Base-by-base conservation (phyloP, 495 filamentous ascomycete genomes). In the Darksidea phi region DNA sequence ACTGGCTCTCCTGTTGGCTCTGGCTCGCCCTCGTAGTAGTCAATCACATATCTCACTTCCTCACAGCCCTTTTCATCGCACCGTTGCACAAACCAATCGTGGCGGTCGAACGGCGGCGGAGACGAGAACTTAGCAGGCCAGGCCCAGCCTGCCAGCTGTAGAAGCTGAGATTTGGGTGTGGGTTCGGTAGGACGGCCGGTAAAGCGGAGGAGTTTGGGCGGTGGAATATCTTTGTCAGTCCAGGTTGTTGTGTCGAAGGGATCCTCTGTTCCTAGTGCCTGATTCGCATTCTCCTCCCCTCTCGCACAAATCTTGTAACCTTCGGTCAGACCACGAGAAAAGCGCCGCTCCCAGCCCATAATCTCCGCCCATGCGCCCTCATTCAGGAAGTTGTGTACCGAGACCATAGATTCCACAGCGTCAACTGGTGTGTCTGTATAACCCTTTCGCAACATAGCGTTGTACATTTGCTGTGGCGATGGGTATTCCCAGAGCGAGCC, bases 391-490 rank as follows among this genome's bases (percentile, higher is more conserved):
- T 98, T 98, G 76, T 98, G 94, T 34, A 98, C 88, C 1, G 89
- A 87, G 45, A 97, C 95, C 94, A 98, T 98, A 53, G 84, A 84
- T 75, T 96, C 91, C n/a, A 98, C 92, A 0, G 90, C 90, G 53
- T 92, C 91, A 57, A 88, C 83, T 46, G 94, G 91, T 0, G 93
- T 96, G 69, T 97, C 91, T 0, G 89, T 92, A 74, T 96, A 90
- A 18, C 94, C 94, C 74, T 99, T 97, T 51, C 95, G 86, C 54
- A 95, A 75, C 79, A 97, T 86, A 0, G 95, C 94, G 70, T 97
- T 99, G 77, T 97, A 97, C 94, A 97, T 97, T 73, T 97, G 94
- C 76, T 97, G 95, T 10, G 95, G 93, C 0, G 91, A 96, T 0
- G 94, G 95, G 70, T 97, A 97, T 73, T 97, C 95, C 94, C 94